Percentiles rank a stretch among this genome's conserved stretches.
Evolutionary conservation across 2,329 filamentous ascomycete species (phyloP).

Genomic region (Fusarium napiforme): DNA sequence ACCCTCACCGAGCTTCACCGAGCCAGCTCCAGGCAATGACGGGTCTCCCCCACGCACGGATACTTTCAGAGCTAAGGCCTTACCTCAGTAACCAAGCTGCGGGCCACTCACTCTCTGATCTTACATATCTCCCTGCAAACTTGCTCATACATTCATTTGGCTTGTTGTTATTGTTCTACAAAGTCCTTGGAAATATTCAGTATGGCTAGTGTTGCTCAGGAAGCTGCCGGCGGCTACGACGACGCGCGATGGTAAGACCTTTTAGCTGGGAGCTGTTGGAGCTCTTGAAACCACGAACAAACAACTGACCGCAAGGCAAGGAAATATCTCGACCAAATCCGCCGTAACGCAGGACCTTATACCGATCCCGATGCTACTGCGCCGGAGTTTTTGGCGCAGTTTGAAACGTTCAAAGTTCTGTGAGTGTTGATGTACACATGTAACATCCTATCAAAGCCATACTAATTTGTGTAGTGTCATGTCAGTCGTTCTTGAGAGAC

Average conservation of each 20-base stretch:
- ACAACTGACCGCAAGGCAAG: constrained; percentile 56
- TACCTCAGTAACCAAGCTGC: neutral
- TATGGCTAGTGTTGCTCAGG: constrained; percentile 44
- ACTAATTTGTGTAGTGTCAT: constrained; percentile 58
- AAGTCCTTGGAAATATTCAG: neutral
- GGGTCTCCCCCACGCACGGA: constrained; percentile 39
- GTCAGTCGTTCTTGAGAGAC: constrained; percentile 50
- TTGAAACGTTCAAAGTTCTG: constrained; percentile 81
- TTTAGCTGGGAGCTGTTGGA: constrained; percentile 18
- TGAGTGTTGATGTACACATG: constrained; percentile 55
- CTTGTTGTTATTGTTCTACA: neutral
- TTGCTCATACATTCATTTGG: neutral
- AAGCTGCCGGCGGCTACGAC: constrained; percentile 40
- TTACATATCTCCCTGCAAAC: constrained; percentile 5
- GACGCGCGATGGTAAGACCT: constrained; percentile 50
- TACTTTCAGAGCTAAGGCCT: constrained; percentile 11
- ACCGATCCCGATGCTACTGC: constrained; percentile 71
- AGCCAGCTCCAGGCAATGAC: constrained; percentile 39
- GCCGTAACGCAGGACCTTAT: constrained; percentile 82
- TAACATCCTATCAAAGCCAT: neutral
- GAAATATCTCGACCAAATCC: constrained; percentile 85
- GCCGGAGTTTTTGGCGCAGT: constrained; percentile 63
- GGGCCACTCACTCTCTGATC: neutral
- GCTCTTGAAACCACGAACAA: constrained; percentile 9
- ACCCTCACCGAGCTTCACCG: constrained; percentile 51